Evolutionary conservation across 306 rosid genomes (phyloP).

Genomic region (Castanospermum australe): DNA sequence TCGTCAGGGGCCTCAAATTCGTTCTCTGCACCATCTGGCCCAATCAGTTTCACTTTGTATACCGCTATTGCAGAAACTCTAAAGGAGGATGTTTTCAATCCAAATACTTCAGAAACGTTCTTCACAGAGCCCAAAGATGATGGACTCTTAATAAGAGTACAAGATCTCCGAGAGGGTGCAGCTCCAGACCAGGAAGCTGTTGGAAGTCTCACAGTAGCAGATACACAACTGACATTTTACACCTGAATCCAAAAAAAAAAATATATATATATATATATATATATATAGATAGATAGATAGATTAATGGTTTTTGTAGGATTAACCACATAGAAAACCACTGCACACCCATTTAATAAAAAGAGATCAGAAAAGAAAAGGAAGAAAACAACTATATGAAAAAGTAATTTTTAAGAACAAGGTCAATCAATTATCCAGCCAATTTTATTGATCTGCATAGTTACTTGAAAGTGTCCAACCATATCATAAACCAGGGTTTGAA

Average conservation of each 20-base stretch:
- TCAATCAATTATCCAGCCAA: not conserved
- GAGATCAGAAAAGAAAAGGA: not conserved
- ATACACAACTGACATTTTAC: constrained; percentile 35
- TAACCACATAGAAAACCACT: not conserved
- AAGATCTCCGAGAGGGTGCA: constrained; percentile 24
- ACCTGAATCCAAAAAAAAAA: constrained; percentile 28
- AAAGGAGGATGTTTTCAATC: constrained; percentile 53
- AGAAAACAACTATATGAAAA: not conserved
- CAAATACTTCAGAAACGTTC: constrained; percentile 48
- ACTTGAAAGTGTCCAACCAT: not conserved
- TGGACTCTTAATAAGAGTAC: constrained; percentile 32
- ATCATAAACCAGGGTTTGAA: not conserved
- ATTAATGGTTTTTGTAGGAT: not conserved
- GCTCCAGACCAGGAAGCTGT: constrained; percentile 31
- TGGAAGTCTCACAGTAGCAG: constrained; percentile 38
- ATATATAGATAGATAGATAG: too few species aligned
- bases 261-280: too few species aligned
- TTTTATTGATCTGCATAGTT: not conserved
- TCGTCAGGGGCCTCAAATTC: constrained; percentile 75
- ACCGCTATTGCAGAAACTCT: constrained; percentile 54
- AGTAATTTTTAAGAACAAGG: not conserved
- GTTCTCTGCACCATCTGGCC: constrained; percentile 55
- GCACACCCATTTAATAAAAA: not conserved
- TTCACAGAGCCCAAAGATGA: constrained; percentile 41
- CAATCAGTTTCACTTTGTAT: constrained; percentile 65